phyloP scores from a whole-genome alignment of 2,329 filamentous ascomycete species.

The Cercospora zeae-maydis region DNA sequence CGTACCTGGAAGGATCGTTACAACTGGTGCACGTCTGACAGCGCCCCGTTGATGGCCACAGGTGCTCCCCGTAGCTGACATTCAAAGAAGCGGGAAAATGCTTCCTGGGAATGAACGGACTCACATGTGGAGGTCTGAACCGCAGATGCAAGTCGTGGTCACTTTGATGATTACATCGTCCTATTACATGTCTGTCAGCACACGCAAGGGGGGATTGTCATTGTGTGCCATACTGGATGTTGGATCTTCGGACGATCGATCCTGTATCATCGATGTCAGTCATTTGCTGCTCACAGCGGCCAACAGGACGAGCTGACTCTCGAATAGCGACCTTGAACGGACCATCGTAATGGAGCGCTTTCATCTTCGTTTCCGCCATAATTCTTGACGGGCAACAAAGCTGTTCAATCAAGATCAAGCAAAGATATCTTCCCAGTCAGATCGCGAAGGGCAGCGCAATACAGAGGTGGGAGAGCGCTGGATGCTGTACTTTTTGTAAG shows the following conservation, averaged over 20 bases:
- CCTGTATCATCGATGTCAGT: background rate
- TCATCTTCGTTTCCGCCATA: conserved; percentile 45
- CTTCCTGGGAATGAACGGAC: background rate
- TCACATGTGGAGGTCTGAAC: conserved; percentile 34
- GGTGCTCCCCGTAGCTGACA: background rate
- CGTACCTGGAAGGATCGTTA: conserved; percentile 42
- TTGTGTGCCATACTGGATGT: conserved; percentile 44
- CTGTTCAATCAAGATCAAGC: background rate
- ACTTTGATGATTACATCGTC: conserved; percentile 64
- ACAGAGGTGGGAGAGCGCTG: background rate
- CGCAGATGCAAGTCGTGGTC: conserved; percentile 54
- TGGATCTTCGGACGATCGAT: conserved; percentile 51
- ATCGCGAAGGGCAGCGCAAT: background rate
- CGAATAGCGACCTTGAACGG: conserved; percentile 60
- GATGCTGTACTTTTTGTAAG: background rate
- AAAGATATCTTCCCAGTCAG: background rate
- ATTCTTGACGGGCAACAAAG: background rate
- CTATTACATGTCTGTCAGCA: background rate
- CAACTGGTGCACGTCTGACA: conserved; percentile 46
- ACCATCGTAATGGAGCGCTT: conserved; percentile 61
- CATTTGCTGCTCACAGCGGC: conserved; percentile 30
- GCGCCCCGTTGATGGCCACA: conserved; percentile 53
- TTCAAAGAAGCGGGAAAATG: background rate
- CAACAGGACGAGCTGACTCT: conserved; percentile 35
- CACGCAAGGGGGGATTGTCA: background rate